A percentile compares a stretch with the other conserved stretches of the same genome.
Evolutionary conservation across 176 grass and related monocot genomes (phyloP).

Genomic region (Aegilops bicornis): DNA sequence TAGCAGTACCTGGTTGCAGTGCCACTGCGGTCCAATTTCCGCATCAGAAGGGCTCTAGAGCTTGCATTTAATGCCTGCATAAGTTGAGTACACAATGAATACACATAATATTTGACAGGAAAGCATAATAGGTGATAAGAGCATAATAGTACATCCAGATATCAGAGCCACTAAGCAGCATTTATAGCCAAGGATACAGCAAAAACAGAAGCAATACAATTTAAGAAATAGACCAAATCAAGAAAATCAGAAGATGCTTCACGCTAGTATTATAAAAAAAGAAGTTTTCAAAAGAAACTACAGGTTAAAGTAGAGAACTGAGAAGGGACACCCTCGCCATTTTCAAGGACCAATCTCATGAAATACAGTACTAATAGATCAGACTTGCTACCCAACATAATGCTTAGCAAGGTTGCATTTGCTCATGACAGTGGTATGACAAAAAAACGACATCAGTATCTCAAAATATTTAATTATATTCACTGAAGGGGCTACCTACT

Average conservation of each 20-base stretch:
- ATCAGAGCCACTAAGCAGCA: neutral
- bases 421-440: neutral
- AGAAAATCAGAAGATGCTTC: neutral
- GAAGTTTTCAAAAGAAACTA: no score
- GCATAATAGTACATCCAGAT: neutral
- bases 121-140: neutral
- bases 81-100: neutral
- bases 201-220: neutral
- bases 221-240: neutral
- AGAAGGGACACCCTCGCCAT: no score
- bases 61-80: slow-evolving; percentile 91
- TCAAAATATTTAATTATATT: neutral
- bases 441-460: neutral
- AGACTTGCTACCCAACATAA: neutral
- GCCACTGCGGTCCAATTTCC: slow-evolving; percentile 88
- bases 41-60: slow-evolving; percentile 91
- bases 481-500: no score
- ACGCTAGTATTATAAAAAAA: no score
- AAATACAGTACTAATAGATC: neutral
- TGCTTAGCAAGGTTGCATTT: neutral
- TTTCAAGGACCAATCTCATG: neutral
- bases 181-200: neutral
- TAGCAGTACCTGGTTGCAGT: slow-evolving; percentile 57
- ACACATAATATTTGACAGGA: neutral
- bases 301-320: no score